Conservation (phyloP, 768 basidiomycete genomes). For the Trichaptum fuscoviolaceum region DNA sequence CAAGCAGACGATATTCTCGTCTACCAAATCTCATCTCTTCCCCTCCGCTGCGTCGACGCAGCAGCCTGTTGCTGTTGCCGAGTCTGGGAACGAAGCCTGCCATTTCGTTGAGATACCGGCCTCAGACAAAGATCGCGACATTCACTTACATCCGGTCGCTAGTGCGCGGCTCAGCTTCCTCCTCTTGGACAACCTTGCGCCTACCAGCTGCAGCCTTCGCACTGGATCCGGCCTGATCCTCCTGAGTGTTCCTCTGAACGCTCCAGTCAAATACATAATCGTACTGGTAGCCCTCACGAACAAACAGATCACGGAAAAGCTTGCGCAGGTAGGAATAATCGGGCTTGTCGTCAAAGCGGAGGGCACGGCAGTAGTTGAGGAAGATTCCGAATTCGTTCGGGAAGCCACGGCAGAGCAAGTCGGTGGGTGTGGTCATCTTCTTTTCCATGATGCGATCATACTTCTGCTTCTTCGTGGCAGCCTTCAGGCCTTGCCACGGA, state of each 20-base stretch:
- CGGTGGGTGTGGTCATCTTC: constrained; percentile 95
- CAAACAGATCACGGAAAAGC: constrained; percentile 87
- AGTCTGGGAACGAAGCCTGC: constrained; percentile 82
- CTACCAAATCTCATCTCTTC: constrained; percentile 51
- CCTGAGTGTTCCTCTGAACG: constrained; percentile 70
- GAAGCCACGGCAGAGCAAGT: constrained; percentile 48
- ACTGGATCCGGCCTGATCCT: constrained; percentile 35
- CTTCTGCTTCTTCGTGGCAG: constrained; percentile 99
- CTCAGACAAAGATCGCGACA: constrained; percentile 2
- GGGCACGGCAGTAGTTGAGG: constrained; percentile 51
- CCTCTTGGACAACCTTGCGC: constrained; percentile 80
- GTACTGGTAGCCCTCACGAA: constrained; percentile 97
- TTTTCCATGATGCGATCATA: constrained; percentile 99
- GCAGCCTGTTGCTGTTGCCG: constrained; percentile 68
- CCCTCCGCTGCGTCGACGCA: constrained; percentile 39
- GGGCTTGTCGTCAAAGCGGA: constrained; percentile 55
- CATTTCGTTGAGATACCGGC: background rate
- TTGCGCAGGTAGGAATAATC: constrained; percentile 56
- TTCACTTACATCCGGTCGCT: constrained; percentile 76
- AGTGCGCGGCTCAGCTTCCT: constrained; percentile 68
- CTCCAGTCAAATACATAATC: constrained; percentile 99
- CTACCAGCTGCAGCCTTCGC: constrained; percentile 55
- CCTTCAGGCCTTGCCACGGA: constrained; percentile 99
- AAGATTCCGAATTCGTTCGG: constrained; percentile 54
- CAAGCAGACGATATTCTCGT: constrained; percentile 18